Conservation (phyloP, 257 asterid genomes). For the Capsicum rhomboideum region DNA sequence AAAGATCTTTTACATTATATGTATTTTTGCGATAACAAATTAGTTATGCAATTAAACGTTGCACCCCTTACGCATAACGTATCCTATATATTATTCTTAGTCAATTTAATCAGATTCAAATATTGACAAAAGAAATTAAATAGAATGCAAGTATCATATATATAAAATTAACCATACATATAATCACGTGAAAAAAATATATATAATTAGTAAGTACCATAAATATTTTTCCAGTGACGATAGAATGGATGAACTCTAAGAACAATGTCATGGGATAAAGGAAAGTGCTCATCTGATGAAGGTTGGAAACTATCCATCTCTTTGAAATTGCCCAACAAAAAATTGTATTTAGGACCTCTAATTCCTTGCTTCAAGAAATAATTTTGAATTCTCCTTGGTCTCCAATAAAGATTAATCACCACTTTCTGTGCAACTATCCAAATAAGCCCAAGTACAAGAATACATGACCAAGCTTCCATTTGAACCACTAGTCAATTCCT, state of each 20-base stretch:
- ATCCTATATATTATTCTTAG: neutral
- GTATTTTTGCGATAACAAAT: too few relatives aligned
- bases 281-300: conserved; percentile 46
- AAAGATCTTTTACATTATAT: too few relatives aligned
- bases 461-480: conserved; percentile 36
- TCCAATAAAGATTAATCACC: conserved; percentile 58
- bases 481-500: neutral
- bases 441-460: conserved; percentile 37
- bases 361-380: conserved; percentile 71
- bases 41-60: neutral
- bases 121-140: neutral
- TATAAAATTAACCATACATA: neutral
- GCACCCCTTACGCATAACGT: neutral
- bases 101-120: neutral
- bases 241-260: conserved; percentile 86
- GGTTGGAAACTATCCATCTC: conserved; percentile 58
- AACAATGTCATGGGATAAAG: conserved; percentile 73
- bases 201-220: conserved; percentile 35
- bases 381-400: conserved; percentile 49
- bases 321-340: conserved; percentile 71
- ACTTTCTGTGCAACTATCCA: conserved; percentile 22
- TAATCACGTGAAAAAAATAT: neutral
- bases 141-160: neutral
- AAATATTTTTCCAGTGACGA: conserved; percentile 79
- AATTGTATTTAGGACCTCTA: conserved; percentile 65